Evolutionary conservation across 495 filamentous ascomycete genomes (phyloP).

Genomic region (Talaromyces adpressus): DNA sequence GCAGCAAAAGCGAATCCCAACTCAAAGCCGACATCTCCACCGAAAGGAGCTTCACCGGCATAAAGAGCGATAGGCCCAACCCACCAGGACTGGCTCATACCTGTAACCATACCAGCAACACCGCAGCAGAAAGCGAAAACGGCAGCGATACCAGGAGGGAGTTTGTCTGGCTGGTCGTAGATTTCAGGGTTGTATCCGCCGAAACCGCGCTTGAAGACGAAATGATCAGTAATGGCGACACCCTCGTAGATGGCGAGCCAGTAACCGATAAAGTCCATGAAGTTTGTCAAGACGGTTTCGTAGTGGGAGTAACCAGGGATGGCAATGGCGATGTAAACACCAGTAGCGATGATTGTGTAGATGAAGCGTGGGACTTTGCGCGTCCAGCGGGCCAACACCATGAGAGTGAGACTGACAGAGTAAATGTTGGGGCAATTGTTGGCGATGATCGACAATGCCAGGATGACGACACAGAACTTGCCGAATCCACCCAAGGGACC

Average conservation of each 20-base stretch:
- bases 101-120: conserved; percentile 63
- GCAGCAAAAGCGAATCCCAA: conserved; percentile 43
- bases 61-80: conserved; percentile 63
- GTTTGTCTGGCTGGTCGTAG: conserved; percentile 51
- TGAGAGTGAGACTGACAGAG: conserved; percentile 68
- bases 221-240: conserved; percentile 66
- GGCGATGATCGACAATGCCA: conserved; percentile 72
- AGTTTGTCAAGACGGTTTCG: conserved; percentile 63
- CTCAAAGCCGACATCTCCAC: conserved; percentile 75
- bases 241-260: conserved; percentile 81
- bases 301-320: conserved; percentile 75
- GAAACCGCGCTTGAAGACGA: conserved; percentile 65
- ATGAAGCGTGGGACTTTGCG: conserved; percentile 69
- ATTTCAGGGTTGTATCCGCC: conserved; percentile 52
- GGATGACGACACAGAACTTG: conserved; percentile 74
- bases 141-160: conserved; percentile 70
- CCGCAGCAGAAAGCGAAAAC: conserved; percentile 60
- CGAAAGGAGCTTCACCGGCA: conserved; percentile 47
- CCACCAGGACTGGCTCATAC: conserved; percentile 75
- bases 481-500: conserved; percentile 66
- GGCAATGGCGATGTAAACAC: conserved; percentile 65
- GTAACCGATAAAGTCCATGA: conserved; percentile 76
- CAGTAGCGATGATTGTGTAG: conserved; percentile 64
- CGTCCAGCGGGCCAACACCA: conserved; percentile 58
- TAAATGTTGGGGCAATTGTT: conserved; percentile 92